Conservation (phyloP, 2,329 filamentous ascomycete species). For the Alternaria consortialis region DNA sequence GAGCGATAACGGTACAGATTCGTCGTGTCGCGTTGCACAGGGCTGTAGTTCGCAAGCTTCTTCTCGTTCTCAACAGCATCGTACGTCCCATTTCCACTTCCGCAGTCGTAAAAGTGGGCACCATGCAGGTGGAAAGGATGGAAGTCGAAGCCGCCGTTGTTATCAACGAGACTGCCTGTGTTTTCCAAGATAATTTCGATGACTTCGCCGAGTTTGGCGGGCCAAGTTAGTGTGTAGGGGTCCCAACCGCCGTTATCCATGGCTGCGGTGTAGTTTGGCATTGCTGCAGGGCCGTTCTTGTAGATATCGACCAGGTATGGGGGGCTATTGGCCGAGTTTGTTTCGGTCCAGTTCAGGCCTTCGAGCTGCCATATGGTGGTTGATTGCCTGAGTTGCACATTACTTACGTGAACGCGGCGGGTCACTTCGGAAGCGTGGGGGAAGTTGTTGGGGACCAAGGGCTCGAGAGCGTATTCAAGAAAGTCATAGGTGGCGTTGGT, state of each 20-base stretch:
- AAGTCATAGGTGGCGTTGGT: conserved; percentile 48
- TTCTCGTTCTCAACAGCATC: conserved; percentile 60
- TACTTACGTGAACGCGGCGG: conserved; percentile 44
- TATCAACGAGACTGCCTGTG: conserved; percentile 26
- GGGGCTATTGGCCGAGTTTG: conserved; percentile 18
- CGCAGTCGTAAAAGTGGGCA: conserved; percentile 63
- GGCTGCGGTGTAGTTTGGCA: conserved; percentile 64
- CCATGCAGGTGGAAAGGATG: conserved; percentile 67
- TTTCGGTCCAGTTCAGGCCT: conserved; percentile 33
- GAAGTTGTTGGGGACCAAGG: conserved; percentile 45
- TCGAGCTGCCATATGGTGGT: conserved; percentile 37
- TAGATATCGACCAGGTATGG: conserved; percentile 66
- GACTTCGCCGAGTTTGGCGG: conserved; percentile 65
- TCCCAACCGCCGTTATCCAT: conserved; percentile 64
- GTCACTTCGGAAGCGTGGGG: conserved; percentile 46
- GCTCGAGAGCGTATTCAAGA: conserved; percentile 52
- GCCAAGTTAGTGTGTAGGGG: conserved; percentile 60
- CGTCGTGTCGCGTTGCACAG: conserved; percentile 59
- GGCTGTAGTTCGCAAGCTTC: conserved; percentile 47
- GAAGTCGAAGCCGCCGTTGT: conserved; percentile 35
- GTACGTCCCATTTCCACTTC: conserved; percentile 63
- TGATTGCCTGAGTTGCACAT: conserved; percentile 27
- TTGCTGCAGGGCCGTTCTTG: conserved; percentile 54
- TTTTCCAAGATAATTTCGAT: conserved; percentile 63
- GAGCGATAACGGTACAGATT: conserved; percentile 65